A percentile compares a stretch with the other conserved stretches of the same genome.
phyloP scores from a whole-genome alignment of 345 rosid species.

The Moringa oleifera region DNA sequence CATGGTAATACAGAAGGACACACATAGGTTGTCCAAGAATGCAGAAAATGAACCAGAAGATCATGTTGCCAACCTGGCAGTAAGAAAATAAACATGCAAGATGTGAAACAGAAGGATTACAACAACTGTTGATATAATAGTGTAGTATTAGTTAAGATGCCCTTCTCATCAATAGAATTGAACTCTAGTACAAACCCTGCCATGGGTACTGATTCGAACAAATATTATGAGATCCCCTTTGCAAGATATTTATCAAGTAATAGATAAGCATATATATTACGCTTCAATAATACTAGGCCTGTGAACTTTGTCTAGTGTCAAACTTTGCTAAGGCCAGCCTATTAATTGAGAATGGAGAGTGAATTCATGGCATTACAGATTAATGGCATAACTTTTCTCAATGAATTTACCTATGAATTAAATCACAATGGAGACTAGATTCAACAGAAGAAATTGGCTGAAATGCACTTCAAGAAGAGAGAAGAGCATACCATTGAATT shows the following conservation, averaged over 20 bases:
- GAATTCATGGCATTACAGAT: no score
- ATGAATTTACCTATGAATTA: background rate
- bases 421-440: no score
- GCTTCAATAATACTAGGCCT: no score
- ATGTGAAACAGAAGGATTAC: background rate
- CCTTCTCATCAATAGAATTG: no score
- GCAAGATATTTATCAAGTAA: no score
- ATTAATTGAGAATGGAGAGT: no score
- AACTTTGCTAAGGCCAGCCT: background rate
- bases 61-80: slow-evolving; percentile 87
- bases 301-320: no score
- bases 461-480: background rate
- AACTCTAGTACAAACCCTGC: no score
- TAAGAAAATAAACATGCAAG: background rate
- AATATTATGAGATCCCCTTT: no score
- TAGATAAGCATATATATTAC: no score
- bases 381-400: background rate
- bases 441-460: background rate
- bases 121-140: background rate
- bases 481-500: slow-evolving; percentile 66
- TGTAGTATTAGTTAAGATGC: no score
- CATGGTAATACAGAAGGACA: slow-evolving; percentile 87
- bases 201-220: no score
- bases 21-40: slow-evolving; percentile 98
- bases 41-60: slow-evolving; percentile 93